Conservation (phyloP, 805 yeast species). For the Ascoidea rubescens region DNA sequence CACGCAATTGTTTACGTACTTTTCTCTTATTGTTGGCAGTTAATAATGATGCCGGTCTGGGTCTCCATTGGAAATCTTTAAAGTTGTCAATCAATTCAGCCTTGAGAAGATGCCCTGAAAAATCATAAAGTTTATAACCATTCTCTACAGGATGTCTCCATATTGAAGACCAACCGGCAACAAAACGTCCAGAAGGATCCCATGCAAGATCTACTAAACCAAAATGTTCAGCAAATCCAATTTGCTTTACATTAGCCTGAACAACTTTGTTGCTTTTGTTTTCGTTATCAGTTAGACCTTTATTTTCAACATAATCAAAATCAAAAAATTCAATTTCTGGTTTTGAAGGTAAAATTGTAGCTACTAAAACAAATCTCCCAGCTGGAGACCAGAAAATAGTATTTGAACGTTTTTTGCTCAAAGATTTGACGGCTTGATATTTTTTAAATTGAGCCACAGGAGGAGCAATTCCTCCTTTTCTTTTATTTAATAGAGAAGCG, state of each 20-base stretch:
- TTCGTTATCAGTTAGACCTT: slow-evolving; percentile 20
- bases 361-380: slow-evolving; percentile 68
- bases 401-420: slow-evolving; percentile 54
- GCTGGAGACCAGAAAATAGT: slow-evolving; percentile 80
- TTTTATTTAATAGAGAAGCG: slow-evolving; percentile 18
- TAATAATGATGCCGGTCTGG: slow-evolving; percentile 76
- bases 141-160: slow-evolving; percentile 80
- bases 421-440: slow-evolving; percentile 46
- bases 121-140: slow-evolving; percentile 80
- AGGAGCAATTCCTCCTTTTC: slow-evolving; percentile 27
- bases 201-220: slow-evolving; percentile 79
- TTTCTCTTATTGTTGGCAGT: slow-evolving; percentile 72
- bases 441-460: slow-evolving; percentile 24
- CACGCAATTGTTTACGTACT: slow-evolving; percentile 79
- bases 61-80: slow-evolving; percentile 92
- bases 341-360: slow-evolving; percentile 27
- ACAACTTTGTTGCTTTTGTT: slow-evolving; percentile 27
- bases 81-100: slow-evolving; percentile 74
- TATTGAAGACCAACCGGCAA: slow-evolving; percentile 76
- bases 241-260: slow-evolving; percentile 41
- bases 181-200: slow-evolving; percentile 93
- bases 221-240: slow-evolving; percentile 49
- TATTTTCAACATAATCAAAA: slow-evolving; percentile 65
- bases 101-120: slow-evolving; percentile 62
- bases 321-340: slow-evolving; percentile 81